Evolutionary conservation across 2,329 filamentous ascomycete genomes (phyloP).

Genomic region (Curvularia sp.): DNA sequence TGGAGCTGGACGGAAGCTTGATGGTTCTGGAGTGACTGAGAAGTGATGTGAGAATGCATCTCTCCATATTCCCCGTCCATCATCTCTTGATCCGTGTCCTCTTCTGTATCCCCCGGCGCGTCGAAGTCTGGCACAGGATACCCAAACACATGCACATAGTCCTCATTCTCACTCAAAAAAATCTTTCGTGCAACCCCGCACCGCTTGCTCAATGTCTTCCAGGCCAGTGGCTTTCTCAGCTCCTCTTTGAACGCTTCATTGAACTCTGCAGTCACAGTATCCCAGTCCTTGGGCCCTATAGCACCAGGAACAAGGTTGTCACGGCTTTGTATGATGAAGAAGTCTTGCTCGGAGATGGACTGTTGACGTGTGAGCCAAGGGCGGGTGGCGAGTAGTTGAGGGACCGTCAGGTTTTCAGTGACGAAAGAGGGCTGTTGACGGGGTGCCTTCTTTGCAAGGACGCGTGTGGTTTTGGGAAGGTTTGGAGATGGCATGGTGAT

Average conservation of each 20-base stretch:
- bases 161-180: constrained; percentile 7
- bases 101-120: neutral
- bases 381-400: neutral
- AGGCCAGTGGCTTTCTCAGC: constrained; percentile 1
- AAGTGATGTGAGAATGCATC: neutral
- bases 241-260: constrained; percentile 6
- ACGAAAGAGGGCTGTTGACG: neutral
- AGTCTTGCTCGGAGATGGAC: constrained; percentile 3
- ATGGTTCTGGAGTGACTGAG: no score
- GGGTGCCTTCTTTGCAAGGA: neutral
- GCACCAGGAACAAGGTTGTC: constrained; percentile 11
- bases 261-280: constrained; percentile 7
- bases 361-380: constrained; percentile 5
- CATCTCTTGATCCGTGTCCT: neutral
- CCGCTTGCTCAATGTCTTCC: constrained; percentile 11
- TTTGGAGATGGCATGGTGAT: neutral
- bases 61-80: neutral
- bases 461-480: neutral
- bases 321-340: constrained; percentile 8
- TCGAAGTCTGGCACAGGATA: constrained; percentile 6
- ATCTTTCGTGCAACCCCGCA: constrained; percentile 4
- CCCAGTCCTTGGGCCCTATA: constrained; percentile 8
- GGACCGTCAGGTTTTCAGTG: neutral
- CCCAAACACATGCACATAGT: neutral
- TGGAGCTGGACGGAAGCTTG: neutral